Percentiles rank a stretch among this genome's conserved stretches.
These are phyloP conservation scores for Wallemia ichthyophaga DNA, from an alignment of 1,284 basidiomycete genomes.

Conservation along the genomic window DNA sequence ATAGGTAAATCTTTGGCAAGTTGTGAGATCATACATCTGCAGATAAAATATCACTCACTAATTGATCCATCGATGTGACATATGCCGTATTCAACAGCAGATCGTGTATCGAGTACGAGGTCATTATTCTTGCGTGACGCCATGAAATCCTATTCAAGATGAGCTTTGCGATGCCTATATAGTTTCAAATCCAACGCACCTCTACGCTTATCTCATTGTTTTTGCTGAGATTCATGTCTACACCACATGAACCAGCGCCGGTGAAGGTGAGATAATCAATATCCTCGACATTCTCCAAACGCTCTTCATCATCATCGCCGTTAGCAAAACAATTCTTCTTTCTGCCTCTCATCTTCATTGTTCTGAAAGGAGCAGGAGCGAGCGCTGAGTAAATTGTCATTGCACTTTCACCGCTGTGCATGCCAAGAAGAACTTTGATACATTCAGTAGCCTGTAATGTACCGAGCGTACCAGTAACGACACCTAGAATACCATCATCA, in stretches of 20 bases:
- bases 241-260: constrained; percentile 13
- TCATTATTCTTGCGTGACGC: constrained; percentile 1
- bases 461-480: constrained; percentile 69
- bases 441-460: constrained; percentile 69
- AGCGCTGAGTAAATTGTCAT: constrained; percentile 45
- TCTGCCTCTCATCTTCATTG: constrained; percentile 40
- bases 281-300: constrained; percentile 17
- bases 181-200: constrained; percentile 14
- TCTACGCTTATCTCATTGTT: constrained; percentile 19
- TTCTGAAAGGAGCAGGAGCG: constrained; percentile 38
- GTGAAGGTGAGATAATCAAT: constrained; percentile 19
- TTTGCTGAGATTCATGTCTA: constrained; percentile 8
- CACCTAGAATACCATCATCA: constrained; percentile 69
- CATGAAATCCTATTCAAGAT: background rate
- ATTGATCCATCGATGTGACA: constrained; percentile 41
- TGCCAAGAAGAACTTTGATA: constrained; percentile 44
- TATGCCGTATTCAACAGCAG: constrained; percentile 54
- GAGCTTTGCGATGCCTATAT: constrained; percentile 1
- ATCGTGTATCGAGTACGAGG: constrained; percentile 48
- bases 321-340: constrained; percentile 33
- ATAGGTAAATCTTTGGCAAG: background rate
- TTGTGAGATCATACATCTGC: background rate
- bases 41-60: constrained; percentile 26
- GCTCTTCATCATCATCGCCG: constrained; percentile 13
- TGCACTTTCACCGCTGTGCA: constrained; percentile 22